phyloP scores from a whole-genome alignment of 2,329 filamentous ascomycete species.

The Capronia epimyces region DNA sequence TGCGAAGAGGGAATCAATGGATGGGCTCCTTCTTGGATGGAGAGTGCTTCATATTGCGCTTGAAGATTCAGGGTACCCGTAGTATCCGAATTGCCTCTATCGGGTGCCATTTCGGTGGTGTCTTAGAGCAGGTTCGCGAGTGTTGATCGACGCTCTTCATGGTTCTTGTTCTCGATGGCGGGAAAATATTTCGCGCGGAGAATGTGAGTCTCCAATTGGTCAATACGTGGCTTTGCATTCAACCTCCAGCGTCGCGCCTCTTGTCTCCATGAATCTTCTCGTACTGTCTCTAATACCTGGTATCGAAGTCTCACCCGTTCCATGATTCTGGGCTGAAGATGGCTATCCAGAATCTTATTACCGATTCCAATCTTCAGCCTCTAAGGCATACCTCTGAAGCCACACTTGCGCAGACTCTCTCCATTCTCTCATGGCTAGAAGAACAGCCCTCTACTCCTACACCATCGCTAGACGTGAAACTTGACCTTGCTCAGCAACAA shows the following conservation, averaged over 20 bases:
- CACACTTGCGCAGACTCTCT: slow-evolving; percentile 65
- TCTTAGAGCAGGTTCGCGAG: not conserved
- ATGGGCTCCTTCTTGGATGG: not conserved
- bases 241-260: not conserved
- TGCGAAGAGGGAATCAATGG: not conserved
- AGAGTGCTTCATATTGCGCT: not conserved
- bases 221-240: not conserved
- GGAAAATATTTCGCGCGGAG: slow-evolving; percentile 2
- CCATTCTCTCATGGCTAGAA: slow-evolving; percentile 53
- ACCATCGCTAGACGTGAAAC: slow-evolving; percentile 46
- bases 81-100: slow-evolving; percentile 18
- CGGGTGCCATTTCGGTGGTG: slow-evolving; percentile 21
- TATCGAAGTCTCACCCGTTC: not conserved
- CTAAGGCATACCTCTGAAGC: slow-evolving; percentile 68
- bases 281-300: too few species aligned
- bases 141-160: slow-evolving; percentile 2
- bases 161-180: slow-evolving; percentile 15
- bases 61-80: not conserved
- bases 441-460: slow-evolving; percentile 42
- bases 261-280: not conserved
- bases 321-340: slow-evolving; percentile 35
- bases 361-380: slow-evolving; percentile 59
- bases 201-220: slow-evolving; percentile 1
- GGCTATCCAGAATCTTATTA: slow-evolving; percentile 55
- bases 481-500: slow-evolving; percentile 66